Percentiles rank a stretch among this genome's conserved stretches.
Conservation (phyloP, 2,329 filamentous ascomycete genomes). For the Pseudogymnoascus sp. region DNA sequence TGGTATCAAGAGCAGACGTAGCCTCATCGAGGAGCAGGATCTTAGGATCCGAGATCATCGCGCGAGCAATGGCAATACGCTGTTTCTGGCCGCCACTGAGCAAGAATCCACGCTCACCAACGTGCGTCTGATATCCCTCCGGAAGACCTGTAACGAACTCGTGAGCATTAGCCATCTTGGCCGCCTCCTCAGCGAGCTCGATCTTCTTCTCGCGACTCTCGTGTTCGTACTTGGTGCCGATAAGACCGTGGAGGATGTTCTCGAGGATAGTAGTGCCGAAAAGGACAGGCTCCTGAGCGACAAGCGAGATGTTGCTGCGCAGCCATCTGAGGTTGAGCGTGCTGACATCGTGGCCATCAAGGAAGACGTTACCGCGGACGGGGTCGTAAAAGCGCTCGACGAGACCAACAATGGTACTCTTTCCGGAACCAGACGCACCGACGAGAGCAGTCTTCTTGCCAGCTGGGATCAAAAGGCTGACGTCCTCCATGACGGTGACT, state of each 20-base stretch:
- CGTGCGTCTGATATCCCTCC: slow-evolving; percentile 84
- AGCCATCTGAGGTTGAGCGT: slow-evolving; percentile 83
- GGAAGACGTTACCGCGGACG: slow-evolving; percentile 64
- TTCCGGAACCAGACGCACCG: slow-evolving; percentile 87
- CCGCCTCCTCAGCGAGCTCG: slow-evolving; percentile 68
- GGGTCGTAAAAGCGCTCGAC: slow-evolving; percentile 93
- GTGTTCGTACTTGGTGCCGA: slow-evolving; percentile 70
- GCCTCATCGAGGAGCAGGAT: slow-evolving; percentile 91
- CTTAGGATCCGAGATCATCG: slow-evolving; percentile 84
- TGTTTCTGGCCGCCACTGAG: slow-evolving; percentile 95
- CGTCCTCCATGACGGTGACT: slow-evolving; percentile 77
- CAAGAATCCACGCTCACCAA: slow-evolving; percentile 90
- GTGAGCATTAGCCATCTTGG: slow-evolving; percentile 87
- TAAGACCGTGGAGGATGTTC: slow-evolving; percentile 85
- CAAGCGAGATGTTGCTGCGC: slow-evolving; percentile 82
- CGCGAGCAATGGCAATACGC: slow-evolving; percentile 87
- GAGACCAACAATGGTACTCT: slow-evolving; percentile 87
- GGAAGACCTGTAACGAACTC: slow-evolving; percentile 79
- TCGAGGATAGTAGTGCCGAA: slow-evolving; percentile 84
- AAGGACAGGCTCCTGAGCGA: slow-evolving; percentile 85
- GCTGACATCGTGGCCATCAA: slow-evolving; percentile 77
- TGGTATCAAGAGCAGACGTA: slow-evolving; percentile 86
- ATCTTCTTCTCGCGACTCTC: slow-evolving; percentile 58
- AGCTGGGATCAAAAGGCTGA: slow-evolving; percentile 70
- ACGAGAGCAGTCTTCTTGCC: slow-evolving; percentile 91